phyloP scores from a whole-genome alignment of 1,139 yeast genomes.

The Blastobotrys arbuscula region DNA sequence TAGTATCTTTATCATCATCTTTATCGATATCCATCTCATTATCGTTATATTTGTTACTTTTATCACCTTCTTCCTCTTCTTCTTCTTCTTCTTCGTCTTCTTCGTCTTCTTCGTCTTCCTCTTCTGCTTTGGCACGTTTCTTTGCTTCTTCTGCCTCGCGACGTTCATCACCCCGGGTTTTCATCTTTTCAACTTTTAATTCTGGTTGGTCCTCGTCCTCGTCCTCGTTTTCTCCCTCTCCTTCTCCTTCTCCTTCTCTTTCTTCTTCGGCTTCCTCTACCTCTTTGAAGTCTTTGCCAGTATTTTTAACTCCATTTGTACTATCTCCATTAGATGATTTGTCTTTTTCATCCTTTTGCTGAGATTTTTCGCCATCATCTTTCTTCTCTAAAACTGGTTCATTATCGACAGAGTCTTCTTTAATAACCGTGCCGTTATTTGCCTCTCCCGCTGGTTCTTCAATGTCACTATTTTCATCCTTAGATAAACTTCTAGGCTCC shows the following conservation, averaged over 20 bases:
- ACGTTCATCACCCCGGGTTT: slow-evolving; percentile 8
- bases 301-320: slow-evolving; percentile 21
- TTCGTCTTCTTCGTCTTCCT: slow-evolving; percentile 10
- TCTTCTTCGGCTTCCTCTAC: slow-evolving; percentile 3
- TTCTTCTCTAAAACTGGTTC: too few relatives aligned
- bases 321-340: slow-evolving; percentile 17
- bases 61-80: slow-evolving; percentile 9
- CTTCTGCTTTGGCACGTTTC: slow-evolving; percentile 1
- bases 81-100: slow-evolving; percentile 7
- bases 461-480: too few relatives aligned
- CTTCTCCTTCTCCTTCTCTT: neutral
- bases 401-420: neutral
- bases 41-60: too few relatives aligned
- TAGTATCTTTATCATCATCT: slow-evolving; percentile 8
- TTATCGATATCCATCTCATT: slow-evolving; percentile 5
- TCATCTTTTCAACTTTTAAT: slow-evolving; percentile 8
- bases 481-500: neutral
- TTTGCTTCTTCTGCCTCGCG: slow-evolving; percentile 9
- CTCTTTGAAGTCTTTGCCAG: neutral
- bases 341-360: slow-evolving; percentile 9
- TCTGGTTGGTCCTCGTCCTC: neutral
- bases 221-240: neutral
- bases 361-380: slow-evolving; percentile 7
- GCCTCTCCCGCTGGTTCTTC: too few relatives aligned
- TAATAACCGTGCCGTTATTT: neutral